These are phyloP conservation scores for Fusarium hostae DNA, from an alignment of 2,329 filamentous ascomycete genomes.

Conservation along the genomic window DNA sequence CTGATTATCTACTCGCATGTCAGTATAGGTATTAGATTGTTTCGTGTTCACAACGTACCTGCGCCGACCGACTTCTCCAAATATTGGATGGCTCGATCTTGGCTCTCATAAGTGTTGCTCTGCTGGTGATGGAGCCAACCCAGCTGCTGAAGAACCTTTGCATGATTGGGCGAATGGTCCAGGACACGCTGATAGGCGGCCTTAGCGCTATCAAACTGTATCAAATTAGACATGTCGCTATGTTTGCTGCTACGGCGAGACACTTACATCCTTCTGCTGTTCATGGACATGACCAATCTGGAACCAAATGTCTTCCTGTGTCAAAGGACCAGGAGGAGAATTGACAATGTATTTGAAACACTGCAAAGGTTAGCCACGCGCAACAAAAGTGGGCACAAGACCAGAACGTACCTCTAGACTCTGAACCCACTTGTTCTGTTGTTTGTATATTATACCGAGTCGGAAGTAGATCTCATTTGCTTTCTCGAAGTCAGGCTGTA, in stretches of 20 bases:
- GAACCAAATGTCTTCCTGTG: conserved; percentile 99
- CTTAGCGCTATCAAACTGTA: conserved; percentile 93
- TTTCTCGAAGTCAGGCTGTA: conserved; percentile 98
- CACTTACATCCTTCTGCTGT: conserved; percentile 94
- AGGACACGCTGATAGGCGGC: conserved; percentile 91
- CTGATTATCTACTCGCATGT: conserved; percentile 75
- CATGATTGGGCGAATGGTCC: conserved; percentile 93
- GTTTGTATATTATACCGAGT: conserved; percentile 99
- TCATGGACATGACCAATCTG: conserved; percentile 99
- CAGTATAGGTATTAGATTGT: background rate
- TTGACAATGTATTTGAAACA: conserved; percentile 99
- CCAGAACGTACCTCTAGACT: conserved; percentile 82
- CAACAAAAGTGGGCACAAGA: background rate
- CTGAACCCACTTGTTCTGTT: conserved; percentile 91
- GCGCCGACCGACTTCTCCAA: conserved; percentile 95
- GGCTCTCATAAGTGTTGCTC: conserved; percentile 88
- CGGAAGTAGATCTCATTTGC: conserved; percentile 99
- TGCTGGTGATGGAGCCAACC: conserved; percentile 98
- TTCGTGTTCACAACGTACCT: conserved; percentile 64
- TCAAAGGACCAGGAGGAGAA: conserved; percentile 90
- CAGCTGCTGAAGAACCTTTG: conserved; percentile 96
- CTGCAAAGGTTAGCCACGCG: conserved; percentile 56
- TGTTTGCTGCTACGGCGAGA: background rate
- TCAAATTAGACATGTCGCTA: conserved; percentile 49
- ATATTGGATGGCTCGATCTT: conserved; percentile 97